phyloP scores from a whole-genome alignment of 176 grass and related monocot species.

The Oropetium thomaeum region DNA sequence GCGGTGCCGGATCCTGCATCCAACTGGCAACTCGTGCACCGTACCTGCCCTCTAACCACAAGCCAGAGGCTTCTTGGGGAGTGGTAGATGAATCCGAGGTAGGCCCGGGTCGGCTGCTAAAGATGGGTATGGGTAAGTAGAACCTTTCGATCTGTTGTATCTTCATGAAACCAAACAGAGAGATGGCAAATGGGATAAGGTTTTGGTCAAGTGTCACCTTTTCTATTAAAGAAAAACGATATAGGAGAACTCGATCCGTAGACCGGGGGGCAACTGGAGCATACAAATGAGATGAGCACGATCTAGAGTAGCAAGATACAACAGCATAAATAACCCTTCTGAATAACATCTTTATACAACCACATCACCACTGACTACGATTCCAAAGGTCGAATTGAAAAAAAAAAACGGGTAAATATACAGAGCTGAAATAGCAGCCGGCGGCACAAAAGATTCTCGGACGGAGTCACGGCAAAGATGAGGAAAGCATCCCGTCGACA shows the following conservation, averaged over 20 bases:
- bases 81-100: neutral
- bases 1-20: neutral
- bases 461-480: neutral
- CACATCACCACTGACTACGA: conserved; percentile 14
- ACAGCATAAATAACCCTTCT: neutral
- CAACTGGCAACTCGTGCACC: neutral
- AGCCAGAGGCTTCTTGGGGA: neutral
- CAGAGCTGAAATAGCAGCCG: neutral
- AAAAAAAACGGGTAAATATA: neutral
- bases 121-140: too few relatives aligned
- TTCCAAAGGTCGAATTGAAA: neutral
- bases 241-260: neutral
- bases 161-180: neutral
- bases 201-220: neutral
- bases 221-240: conserved; percentile 11
- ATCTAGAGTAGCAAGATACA: neutral
- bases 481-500: neutral
- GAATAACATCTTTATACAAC: conserved; percentile 21
- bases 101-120: neutral
- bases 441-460: neutral
- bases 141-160: neutral
- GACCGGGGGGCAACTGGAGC: conserved; percentile 4
- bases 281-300: conserved; percentile 3
- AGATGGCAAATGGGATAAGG: neutral
- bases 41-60: neutral